Conservation (phyloP, 352 stramenopile genomes). For the Phytophthora tubulina region DNA sequence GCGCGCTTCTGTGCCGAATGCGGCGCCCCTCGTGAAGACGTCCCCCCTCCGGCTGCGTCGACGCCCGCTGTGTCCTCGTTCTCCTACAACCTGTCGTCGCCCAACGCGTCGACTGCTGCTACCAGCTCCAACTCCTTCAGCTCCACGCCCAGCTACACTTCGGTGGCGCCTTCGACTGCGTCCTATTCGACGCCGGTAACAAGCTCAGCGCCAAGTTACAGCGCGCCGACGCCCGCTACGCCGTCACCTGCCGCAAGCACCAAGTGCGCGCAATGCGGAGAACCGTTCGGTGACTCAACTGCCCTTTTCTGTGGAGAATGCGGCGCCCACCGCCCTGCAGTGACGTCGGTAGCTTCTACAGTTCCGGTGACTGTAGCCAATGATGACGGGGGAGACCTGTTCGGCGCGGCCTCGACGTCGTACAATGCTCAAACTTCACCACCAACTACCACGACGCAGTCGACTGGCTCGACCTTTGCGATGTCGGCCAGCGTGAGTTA, state of each 20-base stretch:
- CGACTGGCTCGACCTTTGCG: slow-evolving; percentile 32
- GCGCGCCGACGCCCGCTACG: slow-evolving; percentile 11
- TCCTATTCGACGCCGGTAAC: slow-evolving; percentile 25
- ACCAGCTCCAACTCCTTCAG: slow-evolving; percentile 20
- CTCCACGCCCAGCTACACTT: slow-evolving; percentile 28
- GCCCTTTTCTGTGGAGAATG: slow-evolving; percentile 84
- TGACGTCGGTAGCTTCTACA: slow-evolving; percentile 14
- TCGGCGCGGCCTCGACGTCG: slow-evolving; percentile 52
- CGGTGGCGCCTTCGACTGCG: slow-evolving; percentile 14
- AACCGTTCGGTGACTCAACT: slow-evolving; percentile 61
- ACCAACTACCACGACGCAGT: slow-evolving; percentile 14
- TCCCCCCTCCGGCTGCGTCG: slow-evolving; percentile 29
- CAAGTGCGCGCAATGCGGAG: slow-evolving; percentile 60
- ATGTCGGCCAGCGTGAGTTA: slow-evolving; percentile 43
- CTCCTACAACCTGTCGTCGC: slow-evolving; percentile 19
- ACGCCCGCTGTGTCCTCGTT: slow-evolving; percentile 5
- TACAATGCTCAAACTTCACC: slow-evolving; percentile 27
- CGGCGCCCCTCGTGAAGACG: slow-evolving; percentile 73
- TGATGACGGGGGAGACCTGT: slow-evolving; percentile 70
- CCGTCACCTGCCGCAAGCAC: not conserved
- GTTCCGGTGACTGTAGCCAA: not conserved
- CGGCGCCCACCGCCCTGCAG: slow-evolving; percentile 55
- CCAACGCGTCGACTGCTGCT: slow-evolving; percentile 16
- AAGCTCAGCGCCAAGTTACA: slow-evolving; percentile 30
- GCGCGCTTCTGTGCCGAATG: slow-evolving; percentile 88